These are phyloP conservation scores for Clarireedia hainanense DNA, from an alignment of 2,329 filamentous ascomycete genomes.

Conservation along the genomic window DNA sequence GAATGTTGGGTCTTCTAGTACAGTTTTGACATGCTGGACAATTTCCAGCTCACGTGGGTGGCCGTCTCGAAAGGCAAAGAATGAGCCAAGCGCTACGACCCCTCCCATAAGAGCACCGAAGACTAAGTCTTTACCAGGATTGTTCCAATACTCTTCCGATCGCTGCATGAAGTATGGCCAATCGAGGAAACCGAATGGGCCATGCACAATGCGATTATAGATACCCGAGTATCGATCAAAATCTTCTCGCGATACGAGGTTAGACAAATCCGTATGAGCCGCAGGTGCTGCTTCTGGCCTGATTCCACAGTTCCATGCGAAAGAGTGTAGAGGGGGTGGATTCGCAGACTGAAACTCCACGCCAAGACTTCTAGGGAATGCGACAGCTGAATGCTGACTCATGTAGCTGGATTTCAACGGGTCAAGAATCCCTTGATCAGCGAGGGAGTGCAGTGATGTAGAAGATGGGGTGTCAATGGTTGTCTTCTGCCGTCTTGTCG, in stretches of 20 bases:
- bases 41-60: constrained; percentile 24
- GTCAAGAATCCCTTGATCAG: constrained; percentile 12
- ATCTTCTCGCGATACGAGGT: constrained; percentile 11
- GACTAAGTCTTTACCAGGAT: constrained; percentile 20
- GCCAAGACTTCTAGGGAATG: constrained; percentile 29
- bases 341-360: constrained; percentile 27
- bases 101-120: constrained; percentile 30
- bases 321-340: constrained; percentile 32
- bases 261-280: constrained; percentile 16
- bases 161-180: constrained; percentile 20
- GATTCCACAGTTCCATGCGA: constrained; percentile 30
- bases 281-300: constrained; percentile 20
- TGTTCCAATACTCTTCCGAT: constrained; percentile 28
- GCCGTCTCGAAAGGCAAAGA: constrained; percentile 25
- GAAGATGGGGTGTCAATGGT: background rate
- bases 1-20: constrained; percentile 17
- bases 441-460: constrained; percentile 11
- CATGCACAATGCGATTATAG: constrained; percentile 26
- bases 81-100: constrained; percentile 29
- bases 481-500: background rate
- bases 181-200: constrained; percentile 29
- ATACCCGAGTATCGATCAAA: constrained; percentile 18
- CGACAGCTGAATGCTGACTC: constrained; percentile 27
- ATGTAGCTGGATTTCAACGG: constrained; percentile 10
- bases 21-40: constrained; percentile 18